phyloP scores from a whole-genome alignment of 2,329 filamentous ascomycete species.

The Tolypocladium nubicola region DNA sequence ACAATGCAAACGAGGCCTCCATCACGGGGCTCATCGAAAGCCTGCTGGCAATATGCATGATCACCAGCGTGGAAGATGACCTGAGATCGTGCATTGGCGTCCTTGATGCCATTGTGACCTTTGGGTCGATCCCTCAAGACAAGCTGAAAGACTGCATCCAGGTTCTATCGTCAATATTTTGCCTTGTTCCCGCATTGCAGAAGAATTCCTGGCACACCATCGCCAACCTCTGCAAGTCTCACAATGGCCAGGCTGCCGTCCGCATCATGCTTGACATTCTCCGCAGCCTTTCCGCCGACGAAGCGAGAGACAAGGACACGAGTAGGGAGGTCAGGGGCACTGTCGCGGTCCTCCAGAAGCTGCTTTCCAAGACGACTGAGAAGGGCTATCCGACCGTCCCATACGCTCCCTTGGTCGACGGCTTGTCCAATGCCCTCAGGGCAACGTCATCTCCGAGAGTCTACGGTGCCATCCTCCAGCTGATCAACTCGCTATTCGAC shows the following conservation, averaged over 20 bases:
- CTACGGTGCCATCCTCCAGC: constrained; percentile 33
- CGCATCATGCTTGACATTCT: constrained; percentile 54
- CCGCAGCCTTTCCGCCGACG: constrained; percentile 33
- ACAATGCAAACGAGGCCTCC: constrained; percentile 52
- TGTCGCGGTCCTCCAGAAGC: constrained; percentile 50
- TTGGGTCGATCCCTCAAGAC: constrained; percentile 54
- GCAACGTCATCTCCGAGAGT: constrained; percentile 34
- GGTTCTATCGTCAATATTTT: constrained; percentile 62
- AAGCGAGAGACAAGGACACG: constrained; percentile 37
- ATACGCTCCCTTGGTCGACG: constrained; percentile 47
- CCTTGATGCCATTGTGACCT: constrained; percentile 61
- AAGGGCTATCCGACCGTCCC: constrained; percentile 51
- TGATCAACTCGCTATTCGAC: constrained; percentile 46
- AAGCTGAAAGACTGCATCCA: constrained; percentile 57
- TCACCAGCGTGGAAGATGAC: constrained; percentile 54
- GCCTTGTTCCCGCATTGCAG: constrained; percentile 48
- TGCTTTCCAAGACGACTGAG: constrained; percentile 48
- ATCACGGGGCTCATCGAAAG: constrained; percentile 50
- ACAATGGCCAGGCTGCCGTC: constrained; percentile 61
- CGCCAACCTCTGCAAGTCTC: constrained; percentile 60
- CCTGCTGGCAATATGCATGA: constrained; percentile 56
- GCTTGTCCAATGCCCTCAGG: constrained; percentile 39
- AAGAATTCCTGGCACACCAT: constrained; percentile 61
- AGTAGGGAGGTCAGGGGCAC: constrained; percentile 51
- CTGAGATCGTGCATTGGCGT: constrained; percentile 57